These are phyloP conservation scores for Ceriops decandra DNA, from an alignment of 345 rosid species.

Conservation along the genomic window DNA sequence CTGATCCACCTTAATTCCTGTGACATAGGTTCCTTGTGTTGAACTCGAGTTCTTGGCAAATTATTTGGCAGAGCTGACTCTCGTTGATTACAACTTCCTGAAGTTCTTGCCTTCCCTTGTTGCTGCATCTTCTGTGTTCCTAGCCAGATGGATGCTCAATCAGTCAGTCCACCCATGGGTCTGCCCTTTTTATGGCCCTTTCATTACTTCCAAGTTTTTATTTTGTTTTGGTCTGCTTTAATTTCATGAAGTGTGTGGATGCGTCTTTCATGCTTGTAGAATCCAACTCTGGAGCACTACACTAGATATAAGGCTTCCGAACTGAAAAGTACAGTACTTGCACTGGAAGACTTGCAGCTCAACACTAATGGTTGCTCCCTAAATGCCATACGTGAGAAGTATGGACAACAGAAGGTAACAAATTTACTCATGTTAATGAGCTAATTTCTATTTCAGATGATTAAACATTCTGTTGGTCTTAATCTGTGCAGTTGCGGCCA, in stretches of 20 bases:
- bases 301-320: slow-evolving; percentile 58
- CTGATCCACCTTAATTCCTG: neutral
- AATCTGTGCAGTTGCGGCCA: too few species aligned
- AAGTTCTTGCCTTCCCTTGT: slow-evolving; percentile 67
- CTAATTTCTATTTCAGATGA: neutral
- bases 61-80: slow-evolving; percentile 80
- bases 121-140: slow-evolving; percentile 91
- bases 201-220: neutral
- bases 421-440: too few species aligned
- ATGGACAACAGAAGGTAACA: slow-evolving; percentile 68
- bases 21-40: slow-evolving; percentile 46
- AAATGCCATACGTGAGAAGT: slow-evolving; percentile 68
- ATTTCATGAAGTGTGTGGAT: slow-evolving; percentile 10
- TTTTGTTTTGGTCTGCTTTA: neutral
- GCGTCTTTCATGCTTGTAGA: slow-evolving; percentile 38
- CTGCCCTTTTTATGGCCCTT: slow-evolving; percentile 20
- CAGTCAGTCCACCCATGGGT: slow-evolving; percentile 96
- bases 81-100: slow-evolving; percentile 68
- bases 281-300: slow-evolving; percentile 82
- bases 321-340: slow-evolving; percentile 63
- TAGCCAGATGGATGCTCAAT: slow-evolving; percentile 83
- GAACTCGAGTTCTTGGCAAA: slow-evolving; percentile 81
- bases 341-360: slow-evolving; percentile 72
- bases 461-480: neutral
- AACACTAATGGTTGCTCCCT: slow-evolving; percentile 57